Conservation (phyloP, 139 green algal species). For the Limnomonas spitsbergensis region DNA sequence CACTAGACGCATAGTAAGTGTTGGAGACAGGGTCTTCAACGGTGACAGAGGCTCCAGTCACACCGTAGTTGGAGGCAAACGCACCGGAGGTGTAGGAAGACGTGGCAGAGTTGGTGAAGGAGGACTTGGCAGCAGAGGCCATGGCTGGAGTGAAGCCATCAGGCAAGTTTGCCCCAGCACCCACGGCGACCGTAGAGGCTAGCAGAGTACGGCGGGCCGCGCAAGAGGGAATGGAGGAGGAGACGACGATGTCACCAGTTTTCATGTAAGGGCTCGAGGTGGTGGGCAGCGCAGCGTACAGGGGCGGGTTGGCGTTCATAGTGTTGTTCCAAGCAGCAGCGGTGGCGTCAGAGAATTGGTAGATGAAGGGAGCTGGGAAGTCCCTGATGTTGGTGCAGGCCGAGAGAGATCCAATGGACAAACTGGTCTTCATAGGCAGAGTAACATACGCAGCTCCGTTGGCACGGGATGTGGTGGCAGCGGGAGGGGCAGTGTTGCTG, state of each 20-base stretch:
- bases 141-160: not conserved
- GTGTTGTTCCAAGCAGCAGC: not conserved
- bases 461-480: not conserved
- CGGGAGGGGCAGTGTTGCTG: not conserved
- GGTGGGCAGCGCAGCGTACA: not conserved
- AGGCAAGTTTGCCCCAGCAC: not conserved
- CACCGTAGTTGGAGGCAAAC: constrained; percentile 2
- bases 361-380: not conserved
- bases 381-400: not conserved
- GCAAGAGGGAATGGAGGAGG: not conserved
- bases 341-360: not conserved
- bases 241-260: not conserved
- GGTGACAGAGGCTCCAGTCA: not conserved
- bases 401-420: not conserved
- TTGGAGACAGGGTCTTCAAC: not conserved
- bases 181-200: not conserved
- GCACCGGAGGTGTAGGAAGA: not conserved
- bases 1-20: not conserved
- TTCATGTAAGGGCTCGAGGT: not conserved
- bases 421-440: not conserved
- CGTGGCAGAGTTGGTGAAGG: not conserved
- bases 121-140: not conserved
- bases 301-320: not conserved
- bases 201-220: not conserved
- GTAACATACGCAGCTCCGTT: not conserved